Base-by-base conservation (phyloP, 768 basidiomycete genomes). In the Inosperma sp. region DNA sequence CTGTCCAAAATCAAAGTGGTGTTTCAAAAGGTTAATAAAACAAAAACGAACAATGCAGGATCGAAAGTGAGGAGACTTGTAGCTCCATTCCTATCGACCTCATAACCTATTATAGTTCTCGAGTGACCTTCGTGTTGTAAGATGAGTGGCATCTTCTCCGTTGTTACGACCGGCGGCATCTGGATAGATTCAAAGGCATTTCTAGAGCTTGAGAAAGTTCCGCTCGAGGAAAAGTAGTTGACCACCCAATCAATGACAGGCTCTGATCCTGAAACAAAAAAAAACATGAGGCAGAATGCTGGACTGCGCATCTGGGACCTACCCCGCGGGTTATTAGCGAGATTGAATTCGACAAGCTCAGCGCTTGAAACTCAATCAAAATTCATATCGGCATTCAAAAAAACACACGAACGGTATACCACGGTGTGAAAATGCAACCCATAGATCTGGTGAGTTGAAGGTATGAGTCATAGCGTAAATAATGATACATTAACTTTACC, bases 61-160 rank as follows among this genome's bases (percentile, higher is more conserved):
- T 96, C 90, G 55, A 93, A 90, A 6, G 78, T 71, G 12, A 95
- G 71, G 7, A 96, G 73, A 55, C 80, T 84, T 31, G 79, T 72
- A 10, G 70, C 65, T 6, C 82, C 84, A 13, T 71, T 71, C 57
- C 75, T 79, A 47, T 71, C 73, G 31, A 83, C 66, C 65, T 94
- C 90, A 58, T 86, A 93, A 2, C 93, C 93, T 3, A 96, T 76
- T 10, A 96, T 81, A 4, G 86, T 85, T 21, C 87, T 69, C n/a
- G 93, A 96, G 68, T 96, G 93, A 0, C 91, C 90, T 6, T 75
- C 64, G 60, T 89, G 83, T 71, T 95, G 85, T 43, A 95, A 70
- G 35, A 95, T 84, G 25, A 96, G 61, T 7, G 93, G 93, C 79
- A 91, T 83, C 58, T 77, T 81, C 17, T 79, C 66, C 0, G 87